phyloP scores from a whole-genome alignment of 176 grass and related monocot species.

The Carex pumila region DNA sequence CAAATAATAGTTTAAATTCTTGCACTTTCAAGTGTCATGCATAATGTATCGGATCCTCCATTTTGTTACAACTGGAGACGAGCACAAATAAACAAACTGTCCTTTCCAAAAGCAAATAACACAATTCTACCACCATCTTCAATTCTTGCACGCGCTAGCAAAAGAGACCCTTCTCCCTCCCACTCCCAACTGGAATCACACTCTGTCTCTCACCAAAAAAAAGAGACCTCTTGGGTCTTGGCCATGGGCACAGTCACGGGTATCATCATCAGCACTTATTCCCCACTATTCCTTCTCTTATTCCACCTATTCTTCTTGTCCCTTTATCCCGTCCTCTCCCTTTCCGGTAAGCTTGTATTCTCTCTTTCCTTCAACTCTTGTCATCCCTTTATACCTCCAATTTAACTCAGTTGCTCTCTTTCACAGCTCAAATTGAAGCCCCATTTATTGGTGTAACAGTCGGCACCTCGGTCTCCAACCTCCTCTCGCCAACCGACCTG shows the following conservation, averaged over 20 bases:
- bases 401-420: not conserved
- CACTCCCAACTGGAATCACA: constrained; percentile 3
- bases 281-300: constrained; percentile 23
- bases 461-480: constrained; percentile 71
- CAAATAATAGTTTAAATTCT: not conserved
- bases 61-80: not conserved
- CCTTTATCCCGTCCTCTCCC: not conserved
- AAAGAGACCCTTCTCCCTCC: not conserved
- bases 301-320: constrained; percentile 29
- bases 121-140: constrained; percentile 13
- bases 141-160: not conserved
- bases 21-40: not conserved
- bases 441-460: constrained; percentile 85
- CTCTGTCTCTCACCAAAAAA: not conserved
- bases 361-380: not conserved
- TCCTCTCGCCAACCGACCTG: constrained; percentile 69
- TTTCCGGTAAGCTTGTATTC: constrained; percentile 9
- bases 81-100: not conserved
- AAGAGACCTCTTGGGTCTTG: not conserved
- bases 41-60: not conserved
- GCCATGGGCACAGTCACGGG: constrained; percentile 52
- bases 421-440: not conserved
- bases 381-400: constrained; percentile 13
- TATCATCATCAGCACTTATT: constrained; percentile 13
- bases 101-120: constrained; percentile 12